These are phyloP conservation scores for Bruguiera parviflora DNA, from an alignment of 345 rosid genomes.

Conservation along the genomic window DNA sequence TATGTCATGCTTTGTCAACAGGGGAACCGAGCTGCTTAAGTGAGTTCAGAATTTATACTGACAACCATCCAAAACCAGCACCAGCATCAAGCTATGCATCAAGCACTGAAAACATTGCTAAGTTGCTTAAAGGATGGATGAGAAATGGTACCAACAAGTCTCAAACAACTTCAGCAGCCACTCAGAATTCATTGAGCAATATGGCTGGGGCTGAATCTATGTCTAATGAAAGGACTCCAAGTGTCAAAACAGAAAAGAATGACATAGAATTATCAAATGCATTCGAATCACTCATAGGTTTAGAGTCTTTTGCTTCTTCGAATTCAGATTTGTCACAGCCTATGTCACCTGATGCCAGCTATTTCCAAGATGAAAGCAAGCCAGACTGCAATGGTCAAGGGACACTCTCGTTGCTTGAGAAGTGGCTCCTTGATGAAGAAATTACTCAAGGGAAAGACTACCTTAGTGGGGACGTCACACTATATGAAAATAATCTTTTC, in stretches of 20 bases:
- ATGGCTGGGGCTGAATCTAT: slow-evolving; percentile 23
- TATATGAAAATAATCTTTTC: slow-evolving; percentile 34
- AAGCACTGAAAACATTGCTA: slow-evolving; percentile 67
- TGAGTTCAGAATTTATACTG: slow-evolving; percentile 17
- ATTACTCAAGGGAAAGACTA: slow-evolving; percentile 37
- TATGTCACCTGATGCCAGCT: slow-evolving; percentile 36
- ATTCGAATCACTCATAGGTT: slow-evolving; percentile 42
- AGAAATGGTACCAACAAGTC: slow-evolving; percentile 33
- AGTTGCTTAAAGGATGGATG: slow-evolving; percentile 66
- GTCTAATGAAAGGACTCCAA: slow-evolving; percentile 30
- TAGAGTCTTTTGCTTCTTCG: slow-evolving; percentile 47
- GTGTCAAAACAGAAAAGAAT: slow-evolving; percentile 22
- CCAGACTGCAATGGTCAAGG: slow-evolving; percentile 33
- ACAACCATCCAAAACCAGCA: slow-evolving; percentile 14
- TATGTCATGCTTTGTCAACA: slow-evolving; percentile 70
- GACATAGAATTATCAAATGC: slow-evolving; percentile 28
- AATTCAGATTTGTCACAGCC: slow-evolving; percentile 45
- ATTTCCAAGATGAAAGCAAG: slow-evolving; percentile 49
- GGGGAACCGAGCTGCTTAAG: slow-evolving; percentile 30
- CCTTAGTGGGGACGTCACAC: slow-evolving; percentile 34
- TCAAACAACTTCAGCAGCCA: slow-evolving; percentile 19
- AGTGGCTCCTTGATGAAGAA: slow-evolving; percentile 68
- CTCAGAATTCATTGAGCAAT: slow-evolving; percentile 28
- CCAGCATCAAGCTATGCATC: slow-evolving; percentile 47
- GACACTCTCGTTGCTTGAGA: slow-evolving; percentile 57